Evolutionary conservation across 768 basidiomycete species (phyloP), one percentile per base, ranked within the genome.

Genomic region (Agaricus blazei): DNA sequence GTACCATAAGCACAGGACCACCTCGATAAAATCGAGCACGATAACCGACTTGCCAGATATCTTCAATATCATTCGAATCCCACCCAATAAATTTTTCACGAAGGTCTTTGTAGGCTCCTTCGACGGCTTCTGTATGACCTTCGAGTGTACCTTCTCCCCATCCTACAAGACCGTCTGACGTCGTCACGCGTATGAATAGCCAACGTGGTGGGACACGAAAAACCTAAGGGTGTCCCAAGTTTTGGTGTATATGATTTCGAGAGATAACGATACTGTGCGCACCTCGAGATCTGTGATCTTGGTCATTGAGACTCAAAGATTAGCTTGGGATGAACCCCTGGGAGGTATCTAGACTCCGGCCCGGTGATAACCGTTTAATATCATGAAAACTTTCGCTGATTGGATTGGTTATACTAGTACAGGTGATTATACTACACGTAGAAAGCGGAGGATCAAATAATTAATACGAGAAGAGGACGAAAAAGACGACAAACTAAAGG

Each of bases 71-170:
- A 61, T 83, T 78, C 2, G 83, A 79, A 57, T 85, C 77, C 70
- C 75, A 79, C 28, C 83, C 83, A 4, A 81, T 63, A 63, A 88
- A 85, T 27, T 82, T 75, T 56, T 80, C 72, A 8, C 71, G 67
- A n/a, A 90, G 73, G 60, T 87, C 85, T 24, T 68, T 61, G 60
- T 81, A 75, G 14, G 84, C 82, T 27, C 87, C 87, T 66, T 88
- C 83, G 19, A 90, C 75, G 9, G 87, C 85, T 67, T 90, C 85
- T 5, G 84, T 84, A 64, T 88, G 87, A 6, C 82, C 80, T 65
- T 88, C 88, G 1, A 90, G 76, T 0, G 86, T 88, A 27, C 75
- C 82, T 66, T 88, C 87, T 9, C 87, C 87, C 85, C 88, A 89
- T 31, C 87, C 87, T 28, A 88, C 76, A 26, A 82, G 65, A 0